These are phyloP conservation scores for Acer campestre DNA, from an alignment of 345 rosid genomes.

Conservation along the genomic window DNA sequence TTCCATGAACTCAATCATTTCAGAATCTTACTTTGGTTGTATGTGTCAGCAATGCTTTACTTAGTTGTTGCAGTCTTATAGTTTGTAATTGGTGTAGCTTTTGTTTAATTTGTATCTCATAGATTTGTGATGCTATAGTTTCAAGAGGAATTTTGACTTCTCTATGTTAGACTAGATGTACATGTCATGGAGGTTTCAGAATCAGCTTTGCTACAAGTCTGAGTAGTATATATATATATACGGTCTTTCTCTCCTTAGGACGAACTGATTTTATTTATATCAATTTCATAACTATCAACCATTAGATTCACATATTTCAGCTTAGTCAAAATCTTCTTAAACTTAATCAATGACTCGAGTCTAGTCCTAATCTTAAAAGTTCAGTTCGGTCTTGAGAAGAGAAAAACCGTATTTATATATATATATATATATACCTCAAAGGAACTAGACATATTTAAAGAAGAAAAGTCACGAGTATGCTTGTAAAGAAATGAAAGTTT, in stretches of 20 bases:
- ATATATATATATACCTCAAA: background rate
- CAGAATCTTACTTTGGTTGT: background rate
- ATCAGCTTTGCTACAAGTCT: background rate
- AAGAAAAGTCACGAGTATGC: background rate
- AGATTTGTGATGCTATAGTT: background rate
- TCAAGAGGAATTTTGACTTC: background rate
- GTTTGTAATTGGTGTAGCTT: background rate
- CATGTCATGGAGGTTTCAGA: background rate
- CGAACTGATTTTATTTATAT: no score
- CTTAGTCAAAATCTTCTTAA: no score
- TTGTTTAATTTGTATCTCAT: background rate
- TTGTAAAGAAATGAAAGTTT: background rate
- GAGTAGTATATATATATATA: background rate
- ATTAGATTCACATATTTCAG: no score
- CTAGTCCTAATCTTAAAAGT: no score
- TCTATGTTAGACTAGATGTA: background rate
- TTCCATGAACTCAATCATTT: conserved; percentile 10
- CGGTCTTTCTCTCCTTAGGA: no score
- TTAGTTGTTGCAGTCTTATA: background rate
- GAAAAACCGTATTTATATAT: no score
- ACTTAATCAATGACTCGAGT: no score
- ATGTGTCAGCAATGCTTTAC: conserved; percentile 2
- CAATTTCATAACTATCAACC: no score
- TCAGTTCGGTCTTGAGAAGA: no score
- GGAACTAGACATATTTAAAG: background rate